phyloP scores from a whole-genome alignment of 176 grass and related monocot species.

The Pontederia paniculata region DNA sequence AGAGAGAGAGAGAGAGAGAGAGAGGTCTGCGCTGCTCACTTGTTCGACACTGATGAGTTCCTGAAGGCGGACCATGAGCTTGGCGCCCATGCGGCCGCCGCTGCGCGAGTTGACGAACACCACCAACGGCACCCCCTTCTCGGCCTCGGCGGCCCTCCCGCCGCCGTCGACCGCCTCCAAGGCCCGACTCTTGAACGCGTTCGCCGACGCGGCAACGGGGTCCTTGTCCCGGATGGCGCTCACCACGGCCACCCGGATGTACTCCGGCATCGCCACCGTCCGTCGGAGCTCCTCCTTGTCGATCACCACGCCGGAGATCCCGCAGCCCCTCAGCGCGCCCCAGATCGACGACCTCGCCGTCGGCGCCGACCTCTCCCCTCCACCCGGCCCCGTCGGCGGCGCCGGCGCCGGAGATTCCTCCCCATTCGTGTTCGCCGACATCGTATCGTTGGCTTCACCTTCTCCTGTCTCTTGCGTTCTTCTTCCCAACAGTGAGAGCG shows the following conservation, averaged over 20 bases:
- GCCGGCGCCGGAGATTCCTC: conserved; percentile 27
- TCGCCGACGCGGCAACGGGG: conserved; percentile 24
- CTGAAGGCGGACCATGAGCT: conserved; percentile 68
- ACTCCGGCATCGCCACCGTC: conserved; percentile 62
- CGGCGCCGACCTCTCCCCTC: conserved; percentile 15
- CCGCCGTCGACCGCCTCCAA: not conserved
- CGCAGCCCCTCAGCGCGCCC: conserved; percentile 68
- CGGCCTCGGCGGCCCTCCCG: conserved; percentile 13
- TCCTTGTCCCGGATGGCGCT: conserved; percentile 36
- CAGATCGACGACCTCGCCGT: conserved; percentile 70
- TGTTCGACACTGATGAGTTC: conserved; percentile 90
- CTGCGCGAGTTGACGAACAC: conserved; percentile 90
- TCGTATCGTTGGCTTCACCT: too few relatives aligned
- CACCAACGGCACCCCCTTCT: conserved; percentile 45
- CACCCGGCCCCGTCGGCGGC: not conserved
- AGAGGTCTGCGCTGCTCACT: conserved; percentile 25
- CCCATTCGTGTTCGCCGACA: not conserved
- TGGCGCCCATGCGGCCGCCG: conserved; percentile 68
- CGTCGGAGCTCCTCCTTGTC: conserved; percentile 62
- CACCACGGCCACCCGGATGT: conserved; percentile 46
- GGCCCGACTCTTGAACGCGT: not conserved
- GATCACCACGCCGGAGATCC: conserved; percentile 53
- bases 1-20: too few relatives aligned
- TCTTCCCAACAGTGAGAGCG: not conserved
- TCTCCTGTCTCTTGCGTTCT: too few relatives aligned